These are phyloP conservation scores for Ceriops zippeliana DNA, from an alignment of 345 rosid genomes.

Conservation along the genomic window DNA sequence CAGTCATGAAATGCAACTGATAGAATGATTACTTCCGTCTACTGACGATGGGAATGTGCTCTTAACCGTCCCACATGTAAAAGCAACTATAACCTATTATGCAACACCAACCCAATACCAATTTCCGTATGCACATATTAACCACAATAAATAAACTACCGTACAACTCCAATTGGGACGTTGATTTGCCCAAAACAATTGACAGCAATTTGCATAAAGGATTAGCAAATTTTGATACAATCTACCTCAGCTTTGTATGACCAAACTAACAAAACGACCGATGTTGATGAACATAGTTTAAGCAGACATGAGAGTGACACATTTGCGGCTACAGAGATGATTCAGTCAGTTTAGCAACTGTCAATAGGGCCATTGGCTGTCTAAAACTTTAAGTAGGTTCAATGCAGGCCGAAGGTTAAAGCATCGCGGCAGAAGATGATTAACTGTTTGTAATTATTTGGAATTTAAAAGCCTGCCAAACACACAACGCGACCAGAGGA, in stretches of 20 bases:
- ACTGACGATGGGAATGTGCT: neutral
- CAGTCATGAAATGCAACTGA: neutral
- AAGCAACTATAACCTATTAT: neutral
- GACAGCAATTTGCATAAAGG: neutral
- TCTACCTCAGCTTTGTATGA: neutral
- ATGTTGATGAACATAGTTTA: neutral
- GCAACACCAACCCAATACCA: neutral
- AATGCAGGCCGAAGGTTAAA: neutral
- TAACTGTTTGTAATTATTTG: neutral
- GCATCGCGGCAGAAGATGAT: neutral
- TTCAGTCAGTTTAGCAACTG: neutral
- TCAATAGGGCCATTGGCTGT: neutral
- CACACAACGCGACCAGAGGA: no score
- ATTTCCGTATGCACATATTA: neutral
- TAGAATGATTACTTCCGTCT: neutral
- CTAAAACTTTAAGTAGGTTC: neutral
- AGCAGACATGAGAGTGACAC: neutral
- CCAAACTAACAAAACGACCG: neutral
- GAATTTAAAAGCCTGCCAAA: no score
- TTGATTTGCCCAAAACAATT: neutral
- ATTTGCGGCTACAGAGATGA: neutral
- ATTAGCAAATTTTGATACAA: neutral
- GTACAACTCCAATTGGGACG: neutral
- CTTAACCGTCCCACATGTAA: neutral
- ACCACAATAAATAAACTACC: neutral